phyloP scores from a whole-genome alignment of 2,329 filamentous ascomycete species.

The Moelleriella libera region DNA sequence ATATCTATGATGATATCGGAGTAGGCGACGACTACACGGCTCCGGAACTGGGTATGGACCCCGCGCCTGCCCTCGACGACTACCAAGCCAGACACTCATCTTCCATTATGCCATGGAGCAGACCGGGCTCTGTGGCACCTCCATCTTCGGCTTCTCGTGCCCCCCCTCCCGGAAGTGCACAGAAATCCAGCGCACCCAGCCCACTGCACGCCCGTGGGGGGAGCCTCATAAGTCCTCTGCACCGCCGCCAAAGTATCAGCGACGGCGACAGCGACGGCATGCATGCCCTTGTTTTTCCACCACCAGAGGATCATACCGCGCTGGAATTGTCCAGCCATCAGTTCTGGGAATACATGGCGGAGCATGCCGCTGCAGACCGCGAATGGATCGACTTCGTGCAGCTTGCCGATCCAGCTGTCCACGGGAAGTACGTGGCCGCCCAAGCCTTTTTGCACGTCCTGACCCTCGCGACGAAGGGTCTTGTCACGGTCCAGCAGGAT shows the following conservation, averaged over 20 bases:
- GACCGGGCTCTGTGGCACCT: slow-evolving; percentile 27
- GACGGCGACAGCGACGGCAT: slow-evolving; percentile 6
- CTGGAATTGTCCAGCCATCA: slow-evolving; percentile 31
- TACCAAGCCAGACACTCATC: slow-evolving; percentile 31
- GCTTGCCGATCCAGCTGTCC: slow-evolving; percentile 44
- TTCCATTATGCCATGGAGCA: slow-evolving; percentile 38
- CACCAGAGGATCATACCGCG: slow-evolving; percentile 7
- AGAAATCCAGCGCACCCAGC: slow-evolving; percentile 20
- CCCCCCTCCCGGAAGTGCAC: slow-evolving; percentile 18
- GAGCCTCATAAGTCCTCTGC: slow-evolving; percentile 23
- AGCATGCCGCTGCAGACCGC: slow-evolving; percentile 17
- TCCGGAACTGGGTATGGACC: slow-evolving; percentile 59
- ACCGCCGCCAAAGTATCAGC: slow-evolving; percentile 23
- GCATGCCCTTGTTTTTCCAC: slow-evolving; percentile 10
- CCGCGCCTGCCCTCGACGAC: slow-evolving; percentile 50
- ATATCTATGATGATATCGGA: not conserved
- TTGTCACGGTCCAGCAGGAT: slow-evolving; percentile 49
- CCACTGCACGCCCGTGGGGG: slow-evolving; percentile 21
- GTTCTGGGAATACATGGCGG: slow-evolving; percentile 29
- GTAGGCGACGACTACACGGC: slow-evolving; percentile 18
- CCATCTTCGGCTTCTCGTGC: slow-evolving; percentile 28
- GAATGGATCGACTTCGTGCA: slow-evolving; percentile 52
- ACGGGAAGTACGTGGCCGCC: slow-evolving; percentile 48
- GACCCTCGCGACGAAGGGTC: slow-evolving; percentile 50
- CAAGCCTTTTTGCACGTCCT: slow-evolving; percentile 68